Evolutionary conservation across 2,329 filamentous ascomycete genomes (phyloP), one percentile per base, ranked within the genome.

Genomic region (Aspergillus ustus): DNA sequence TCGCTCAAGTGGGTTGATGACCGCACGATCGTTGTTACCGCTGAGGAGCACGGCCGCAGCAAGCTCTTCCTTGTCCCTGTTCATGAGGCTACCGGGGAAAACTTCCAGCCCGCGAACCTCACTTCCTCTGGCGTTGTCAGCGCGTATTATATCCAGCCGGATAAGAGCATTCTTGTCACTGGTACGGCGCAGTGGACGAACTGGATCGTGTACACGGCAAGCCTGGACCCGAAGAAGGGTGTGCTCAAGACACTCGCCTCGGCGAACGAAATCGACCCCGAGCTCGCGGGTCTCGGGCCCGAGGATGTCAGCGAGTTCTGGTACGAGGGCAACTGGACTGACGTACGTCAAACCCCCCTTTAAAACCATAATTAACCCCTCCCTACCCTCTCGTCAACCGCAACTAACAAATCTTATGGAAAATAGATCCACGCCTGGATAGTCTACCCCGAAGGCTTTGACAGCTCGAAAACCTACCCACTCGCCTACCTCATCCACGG

Each of bases 401-500:
- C n/a, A 11, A 15, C 34, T 31, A 34, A 34, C 20, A 9, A 17
- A 3, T 46, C 15, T 28, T 48, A n/a, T 8, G 11, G n/a, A 6
- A 13, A 13, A 6, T 43, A 77, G 76, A 69, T 78, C 28, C 78
- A 80, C 50, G 68, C 77, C 13, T 79, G 71, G 71, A 69, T 80
- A 11, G 66, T 80, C 51, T 76, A 77, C 49, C 78, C 84, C 66
- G 76, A 78, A 37, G 72, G 84, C 68, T 96, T 94, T 72, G 84
- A 91, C 70, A 77, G 83, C 8, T 81, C 77, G 19, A 89, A 92
- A 75, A 92, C 86, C 66, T 96, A 94, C 70, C 92, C 92, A 0
- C 81, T 96, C 4, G 87, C 90, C 2, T 89, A 93, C 72, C 80
- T 93, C 46, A 91, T 96, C 64, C 92, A 96, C 71, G 92, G 92